phyloP scores from a whole-genome alignment of 345 rosid species.

The Psidium guajava region DNA sequence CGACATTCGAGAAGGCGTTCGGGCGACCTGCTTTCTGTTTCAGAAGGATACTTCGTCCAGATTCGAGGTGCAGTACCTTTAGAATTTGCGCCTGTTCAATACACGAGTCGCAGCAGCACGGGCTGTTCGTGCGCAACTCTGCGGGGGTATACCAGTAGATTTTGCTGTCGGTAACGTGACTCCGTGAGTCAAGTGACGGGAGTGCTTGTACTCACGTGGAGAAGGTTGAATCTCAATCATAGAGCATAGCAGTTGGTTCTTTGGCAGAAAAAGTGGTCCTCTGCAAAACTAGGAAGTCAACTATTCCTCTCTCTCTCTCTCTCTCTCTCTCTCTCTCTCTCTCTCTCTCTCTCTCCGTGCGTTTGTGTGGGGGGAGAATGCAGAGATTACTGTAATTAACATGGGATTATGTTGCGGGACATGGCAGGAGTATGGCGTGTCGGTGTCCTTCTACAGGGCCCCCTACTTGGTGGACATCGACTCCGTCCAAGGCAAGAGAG shows the following conservation, averaged over 20 bases:
- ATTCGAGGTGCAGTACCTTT: neutral
- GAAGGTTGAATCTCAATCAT: neutral
- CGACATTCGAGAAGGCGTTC: neutral
- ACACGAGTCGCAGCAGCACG: neutral
- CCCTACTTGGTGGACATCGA: conserved; percentile 86
- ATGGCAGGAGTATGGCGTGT: conserved; percentile 57
- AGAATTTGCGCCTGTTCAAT: neutral
- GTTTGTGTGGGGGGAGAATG: neutral
- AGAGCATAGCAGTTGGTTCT: neutral
- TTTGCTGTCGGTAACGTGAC: neutral
- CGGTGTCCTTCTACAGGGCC: conserved; percentile 55
- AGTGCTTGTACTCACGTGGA: neutral
- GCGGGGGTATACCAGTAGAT: neutral
- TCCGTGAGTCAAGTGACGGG: neutral
- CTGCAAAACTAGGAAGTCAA: neutral
- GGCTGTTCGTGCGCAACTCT: neutral
- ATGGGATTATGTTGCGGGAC: neutral
- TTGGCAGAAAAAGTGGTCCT: neutral
- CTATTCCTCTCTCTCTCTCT: neutral
- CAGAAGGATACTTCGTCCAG: neutral
- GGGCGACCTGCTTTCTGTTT: neutral
- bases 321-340: neutral
- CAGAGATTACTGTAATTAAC: neutral
- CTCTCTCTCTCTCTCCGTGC: neutral
- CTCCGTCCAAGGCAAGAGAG: conserved; percentile 50